Percentiles rank a stretch among this genome's conserved stretches.
phyloP scores from a whole-genome alignment of 2,329 filamentous ascomycete species.

The Pestalotiopsis sp. region DNA sequence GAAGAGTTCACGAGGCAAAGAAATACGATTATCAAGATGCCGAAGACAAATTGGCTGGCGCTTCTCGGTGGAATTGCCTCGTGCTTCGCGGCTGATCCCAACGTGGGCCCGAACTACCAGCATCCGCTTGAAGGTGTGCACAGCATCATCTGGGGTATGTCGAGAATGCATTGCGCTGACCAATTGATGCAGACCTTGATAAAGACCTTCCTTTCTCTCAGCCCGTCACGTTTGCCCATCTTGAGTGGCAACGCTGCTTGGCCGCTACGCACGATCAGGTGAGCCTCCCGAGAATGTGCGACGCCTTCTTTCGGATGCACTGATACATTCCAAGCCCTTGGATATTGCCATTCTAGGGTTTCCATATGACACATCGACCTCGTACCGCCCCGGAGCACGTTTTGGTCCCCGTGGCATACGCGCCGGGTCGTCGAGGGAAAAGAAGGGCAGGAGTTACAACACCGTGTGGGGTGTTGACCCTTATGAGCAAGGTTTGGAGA shows the following conservation, averaged over 20 bases:
- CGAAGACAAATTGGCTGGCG: background rate
- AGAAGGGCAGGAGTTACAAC: conserved; percentile 14
- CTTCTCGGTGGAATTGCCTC: background rate
- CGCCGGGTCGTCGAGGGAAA: conserved; percentile 7
- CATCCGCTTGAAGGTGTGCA: conserved; percentile 7
- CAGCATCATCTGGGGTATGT: background rate
- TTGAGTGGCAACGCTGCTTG: conserved; percentile 14
- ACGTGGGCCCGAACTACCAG: conserved; percentile 2
- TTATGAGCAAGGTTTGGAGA: conserved; percentile 11
- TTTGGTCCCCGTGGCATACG: conserved; percentile 8
- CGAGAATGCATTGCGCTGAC: background rate
- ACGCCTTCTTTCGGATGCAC: background rate
- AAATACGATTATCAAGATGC: background rate
- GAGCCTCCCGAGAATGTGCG: background rate
- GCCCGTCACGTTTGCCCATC: conserved; percentile 14
- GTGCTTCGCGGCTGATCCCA: background rate
- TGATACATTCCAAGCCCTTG: background rate
- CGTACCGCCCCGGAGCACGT: background rate
- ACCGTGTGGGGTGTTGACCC: conserved; percentile 14
- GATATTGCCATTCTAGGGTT: conserved; percentile 10
- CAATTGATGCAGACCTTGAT: conserved; percentile 2
- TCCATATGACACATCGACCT: conserved; percentile 4
- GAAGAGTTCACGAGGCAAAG: background rate
- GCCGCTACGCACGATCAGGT: conserved; percentile 11
- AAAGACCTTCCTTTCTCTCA: conserved; percentile 14